phyloP scores from a whole-genome alignment of 345 rosid genomes.

The Eucalyptus erythrocorys region DNA sequence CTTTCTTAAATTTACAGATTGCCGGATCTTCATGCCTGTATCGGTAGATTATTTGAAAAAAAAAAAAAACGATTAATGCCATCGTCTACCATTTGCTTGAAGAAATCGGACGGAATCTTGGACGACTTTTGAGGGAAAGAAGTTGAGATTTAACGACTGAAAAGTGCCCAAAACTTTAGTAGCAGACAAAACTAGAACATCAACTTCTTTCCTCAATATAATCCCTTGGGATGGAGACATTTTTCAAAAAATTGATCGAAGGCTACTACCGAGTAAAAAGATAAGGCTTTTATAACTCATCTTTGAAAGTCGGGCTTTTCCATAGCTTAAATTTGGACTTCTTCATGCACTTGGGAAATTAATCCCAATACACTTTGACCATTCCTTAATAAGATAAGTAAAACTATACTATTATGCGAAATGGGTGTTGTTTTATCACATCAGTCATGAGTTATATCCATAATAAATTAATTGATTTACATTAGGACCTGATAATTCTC shows the following conservation, averaged over 20 bases:
- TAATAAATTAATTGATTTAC: background rate
- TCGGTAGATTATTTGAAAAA: background rate
- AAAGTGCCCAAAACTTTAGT: background rate
- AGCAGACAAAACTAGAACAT: background rate
- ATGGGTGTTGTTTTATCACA: background rate
- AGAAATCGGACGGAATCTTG: background rate
- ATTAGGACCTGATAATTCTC: background rate
- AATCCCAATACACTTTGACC: background rate
- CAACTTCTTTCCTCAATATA: background rate
- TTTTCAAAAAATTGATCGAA: background rate
- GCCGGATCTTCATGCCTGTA: background rate
- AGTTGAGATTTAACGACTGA: background rate
- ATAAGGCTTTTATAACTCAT: background rate
- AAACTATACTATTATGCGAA: background rate
- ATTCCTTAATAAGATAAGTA: background rate
- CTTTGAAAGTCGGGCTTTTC: background rate
- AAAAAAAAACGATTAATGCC: background rate
- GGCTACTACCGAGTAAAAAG: background rate
- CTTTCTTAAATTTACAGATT: background rate
- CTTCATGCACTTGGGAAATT: background rate
- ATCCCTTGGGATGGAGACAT: background rate
- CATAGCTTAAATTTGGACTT: background rate
- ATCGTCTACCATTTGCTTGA: background rate
- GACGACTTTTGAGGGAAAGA: background rate
- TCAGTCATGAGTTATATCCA: background rate